Evolutionary conservation across 257 asterid species (phyloP).

Genomic region (Ehretia macrophylla): DNA sequence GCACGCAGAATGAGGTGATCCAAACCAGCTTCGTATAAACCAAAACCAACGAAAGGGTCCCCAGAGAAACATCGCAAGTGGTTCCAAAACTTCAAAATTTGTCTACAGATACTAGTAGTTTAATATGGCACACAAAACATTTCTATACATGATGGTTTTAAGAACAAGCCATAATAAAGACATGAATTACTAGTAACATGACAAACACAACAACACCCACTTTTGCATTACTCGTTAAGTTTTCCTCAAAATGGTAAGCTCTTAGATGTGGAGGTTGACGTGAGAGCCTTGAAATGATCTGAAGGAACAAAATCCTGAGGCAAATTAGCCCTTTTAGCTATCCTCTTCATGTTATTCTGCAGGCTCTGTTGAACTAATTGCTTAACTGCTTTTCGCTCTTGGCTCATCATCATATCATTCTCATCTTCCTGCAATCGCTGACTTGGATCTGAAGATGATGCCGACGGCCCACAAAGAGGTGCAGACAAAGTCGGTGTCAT

Average conservation of each 20-base stretch:
- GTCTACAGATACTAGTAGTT: too few relatives aligned
- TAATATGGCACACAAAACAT: too few relatives aligned
- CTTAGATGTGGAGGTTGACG: slow-evolving; percentile 74
- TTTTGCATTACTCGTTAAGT: background rate
- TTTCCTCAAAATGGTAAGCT: slow-evolving; percentile 71
- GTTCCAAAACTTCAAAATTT: too few relatives aligned
- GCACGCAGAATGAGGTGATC: too few relatives aligned
- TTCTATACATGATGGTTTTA: too few relatives aligned
- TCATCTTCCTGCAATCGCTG: slow-evolving; percentile 16
- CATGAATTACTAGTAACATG: background rate
- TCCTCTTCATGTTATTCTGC: slow-evolving; percentile 83
- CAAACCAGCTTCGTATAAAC: too few relatives aligned
- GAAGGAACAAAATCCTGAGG: slow-evolving; percentile 78
- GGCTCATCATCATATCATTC: slow-evolving; percentile 52
- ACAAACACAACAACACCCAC: background rate
- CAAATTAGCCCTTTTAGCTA: slow-evolving; percentile 81
- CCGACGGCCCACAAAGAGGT: slow-evolving; percentile 34
- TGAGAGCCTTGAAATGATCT: slow-evolving; percentile 62
- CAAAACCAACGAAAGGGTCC: too few relatives aligned
- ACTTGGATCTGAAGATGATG: slow-evolving; percentile 16
- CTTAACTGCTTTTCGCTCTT: slow-evolving; percentile 80
- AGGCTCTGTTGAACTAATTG: slow-evolving; percentile 82
- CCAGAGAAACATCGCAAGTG: too few relatives aligned
- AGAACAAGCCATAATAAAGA: background rate
- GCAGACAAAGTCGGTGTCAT: slow-evolving; percentile 46